Conservation (phyloP, 2,329 filamentous ascomycete genomes). For the Camillea tinctor region DNA sequence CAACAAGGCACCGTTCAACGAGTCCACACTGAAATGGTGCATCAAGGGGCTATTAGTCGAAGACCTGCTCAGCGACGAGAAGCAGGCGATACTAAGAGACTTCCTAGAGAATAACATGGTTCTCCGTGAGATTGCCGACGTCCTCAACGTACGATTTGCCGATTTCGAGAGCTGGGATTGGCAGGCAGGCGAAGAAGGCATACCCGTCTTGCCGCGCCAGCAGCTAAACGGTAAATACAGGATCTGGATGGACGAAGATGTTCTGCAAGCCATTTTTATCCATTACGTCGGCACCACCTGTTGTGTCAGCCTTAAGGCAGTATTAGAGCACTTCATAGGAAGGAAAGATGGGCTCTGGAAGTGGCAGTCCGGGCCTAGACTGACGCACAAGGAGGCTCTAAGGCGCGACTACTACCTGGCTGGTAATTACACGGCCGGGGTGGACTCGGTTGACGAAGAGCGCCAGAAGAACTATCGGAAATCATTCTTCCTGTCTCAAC, state of each 20-base stretch:
- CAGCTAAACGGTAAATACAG: constrained; percentile 44
- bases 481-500: constrained; percentile 35
- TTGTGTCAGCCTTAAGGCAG: constrained; percentile 31
- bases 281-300: constrained; percentile 41
- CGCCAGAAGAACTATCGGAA: constrained; percentile 21
- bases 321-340: constrained; percentile 21
- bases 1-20: constrained; percentile 32
- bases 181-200: constrained; percentile 39
- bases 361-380: constrained; percentile 2
- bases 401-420: constrained; percentile 25
- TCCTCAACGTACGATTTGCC: constrained; percentile 42
- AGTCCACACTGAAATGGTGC: constrained; percentile 30
- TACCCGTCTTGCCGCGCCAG: constrained; percentile 41
- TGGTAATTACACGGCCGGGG: constrained; percentile 28
- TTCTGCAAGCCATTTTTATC: constrained; percentile 44
- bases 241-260: constrained; percentile 46
- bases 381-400: neutral
- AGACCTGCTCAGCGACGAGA: constrained; percentile 43
- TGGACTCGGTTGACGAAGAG: constrained; percentile 18
- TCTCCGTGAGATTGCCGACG: constrained; percentile 41
- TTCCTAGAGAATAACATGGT: constrained; percentile 39
- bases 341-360: constrained; percentile 10
- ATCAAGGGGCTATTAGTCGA: constrained; percentile 40
- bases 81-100: constrained; percentile 38
- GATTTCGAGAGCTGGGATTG: constrained; percentile 43